Evolutionary conservation across 2,329 filamentous ascomycete species (phyloP), one percentile per base, ranked within the genome.

Genomic region (Penicillium occitanis): DNA sequence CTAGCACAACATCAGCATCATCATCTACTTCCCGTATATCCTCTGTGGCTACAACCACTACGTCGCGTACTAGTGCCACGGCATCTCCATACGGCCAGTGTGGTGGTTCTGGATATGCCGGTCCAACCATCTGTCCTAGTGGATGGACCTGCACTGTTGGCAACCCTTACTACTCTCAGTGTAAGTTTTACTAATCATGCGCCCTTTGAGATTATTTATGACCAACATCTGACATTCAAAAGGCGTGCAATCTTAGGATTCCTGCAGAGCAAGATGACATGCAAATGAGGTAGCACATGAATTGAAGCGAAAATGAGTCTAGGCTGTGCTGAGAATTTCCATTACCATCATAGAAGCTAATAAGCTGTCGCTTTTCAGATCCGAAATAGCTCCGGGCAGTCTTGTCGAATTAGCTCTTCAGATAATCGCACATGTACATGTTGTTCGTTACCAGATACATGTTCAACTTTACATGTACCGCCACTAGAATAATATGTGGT

Each of bases 31-130:
- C 65, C 14, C 67, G 63, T 14, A 62, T 67, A 37, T 60, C 68
- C 1, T 55, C 67, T 22, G 65, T 58, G 1, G 62, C 48, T 0
- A 65, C 66, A 14, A 59, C 66, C 1, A 61, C 69, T 0, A 61
- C 68, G 17, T 71, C 69, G 17, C 67, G 64, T n/a, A 5, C 57
- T 11, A 35, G 35, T 44, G 35, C 57, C n/a, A 65, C 66, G 4
- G 61, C 66, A 2, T 58, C 67, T 1, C 68, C 70, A 25, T 71
- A 70, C 22, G 70, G 64, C 8, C 70, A 71, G 60, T 71, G 70
- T 35, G 68, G 69, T 30, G 69, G 69, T 5, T 63, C 40, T 19
- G 68, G 66, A n/a, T 70, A 67, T n/a, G 69, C 69, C 0, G 69
- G 69, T 0, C 66, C 69, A 14, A 70, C 67, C 3, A 17, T 28